Percentiles rank a stretch among this genome's conserved stretches.
Evolutionary conservation across 805 yeast genomes (phyloP).

Genomic region (Candida gorgasii): DNA sequence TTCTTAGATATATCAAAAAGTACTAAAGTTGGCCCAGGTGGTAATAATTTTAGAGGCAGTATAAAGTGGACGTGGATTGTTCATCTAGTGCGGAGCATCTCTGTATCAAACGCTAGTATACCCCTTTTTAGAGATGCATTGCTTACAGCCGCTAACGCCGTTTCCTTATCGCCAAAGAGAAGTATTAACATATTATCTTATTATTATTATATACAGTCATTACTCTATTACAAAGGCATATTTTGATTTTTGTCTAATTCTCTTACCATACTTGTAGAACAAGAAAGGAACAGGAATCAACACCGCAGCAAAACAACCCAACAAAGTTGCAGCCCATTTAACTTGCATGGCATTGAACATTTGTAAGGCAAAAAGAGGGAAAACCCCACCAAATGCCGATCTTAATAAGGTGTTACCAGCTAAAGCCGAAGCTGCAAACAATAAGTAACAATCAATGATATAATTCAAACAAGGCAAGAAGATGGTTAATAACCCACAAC

Average conservation of each 20-base stretch:
- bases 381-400: slow-evolving; percentile 59
- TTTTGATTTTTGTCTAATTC: slow-evolving; percentile 21
- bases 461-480: slow-evolving; percentile 64
- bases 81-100: too few species aligned
- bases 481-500: slow-evolving; percentile 51
- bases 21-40: too few species aligned
- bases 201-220: not conserved
- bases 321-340: slow-evolving; percentile 55
- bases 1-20: too few species aligned
- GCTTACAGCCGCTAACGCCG: too few species aligned
- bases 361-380: slow-evolving; percentile 58
- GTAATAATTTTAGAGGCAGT: too few species aligned
- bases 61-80: too few species aligned
- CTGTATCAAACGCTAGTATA: not conserved
- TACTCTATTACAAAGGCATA: slow-evolving; percentile 13
- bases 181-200: not conserved
- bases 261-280: slow-evolving; percentile 51
- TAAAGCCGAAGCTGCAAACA: slow-evolving; percentile 61
- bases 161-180: too few species aligned
- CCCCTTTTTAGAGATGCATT: not conserved
- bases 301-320: slow-evolving; percentile 53
- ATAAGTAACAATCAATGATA: slow-evolving; percentile 59
- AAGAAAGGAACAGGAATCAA: slow-evolving; percentile 59
- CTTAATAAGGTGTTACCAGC: slow-evolving; percentile 65
- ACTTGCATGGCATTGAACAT: slow-evolving; percentile 52